A percentile compares a stretch with the other conserved stretches of the same genome.
phyloP scores from a whole-genome alignment of 441 rosid genomes.

The Arabidopsis hybrid region DNA sequence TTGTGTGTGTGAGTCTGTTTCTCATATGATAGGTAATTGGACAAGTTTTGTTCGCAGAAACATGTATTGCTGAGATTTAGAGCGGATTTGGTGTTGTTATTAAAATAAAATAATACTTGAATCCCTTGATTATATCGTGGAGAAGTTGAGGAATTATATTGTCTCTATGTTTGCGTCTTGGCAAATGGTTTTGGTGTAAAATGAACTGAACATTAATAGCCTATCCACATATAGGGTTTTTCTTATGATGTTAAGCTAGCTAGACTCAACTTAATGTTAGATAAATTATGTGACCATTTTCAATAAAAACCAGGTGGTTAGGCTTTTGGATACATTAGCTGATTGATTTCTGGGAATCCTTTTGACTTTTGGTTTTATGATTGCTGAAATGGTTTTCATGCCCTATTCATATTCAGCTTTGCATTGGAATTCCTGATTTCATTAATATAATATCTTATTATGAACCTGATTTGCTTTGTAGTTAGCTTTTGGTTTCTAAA shows the following conservation, averaged over 20 bases:
- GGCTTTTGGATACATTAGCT: conserved; percentile 17
- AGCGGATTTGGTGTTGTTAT: conserved; percentile 30
- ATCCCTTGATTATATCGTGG: conserved; percentile 12
- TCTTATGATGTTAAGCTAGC: conserved; percentile 24
- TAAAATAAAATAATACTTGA: conserved; percentile 12
- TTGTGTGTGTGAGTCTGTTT: conserved; percentile 28
- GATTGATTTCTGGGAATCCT: conserved; percentile 15
- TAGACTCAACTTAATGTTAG: conserved; percentile 18
- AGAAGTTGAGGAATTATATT: conserved; percentile 11
- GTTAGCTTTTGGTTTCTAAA: conserved; percentile 42
- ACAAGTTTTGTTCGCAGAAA: conserved; percentile 17
- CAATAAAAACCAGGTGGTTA: conserved; percentile 10
- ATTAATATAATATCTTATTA: conserved; percentile 10
- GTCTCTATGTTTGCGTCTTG: conserved; percentile 31
- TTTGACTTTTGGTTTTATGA: conserved; percentile 15
- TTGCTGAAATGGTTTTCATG: conserved; percentile 17
- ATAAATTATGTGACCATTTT: conserved; percentile 17
- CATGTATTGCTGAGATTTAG: conserved; percentile 18
- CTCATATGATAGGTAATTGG: conserved; percentile 25
- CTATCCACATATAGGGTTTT: conserved; percentile 18
- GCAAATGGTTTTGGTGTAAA: conserved; percentile 10
- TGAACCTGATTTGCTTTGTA: conserved; percentile 18
- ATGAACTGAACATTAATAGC: conserved; percentile 14
- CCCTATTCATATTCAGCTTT: conserved; percentile 19
- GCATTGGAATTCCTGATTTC: conserved; percentile 28